phyloP scores from a whole-genome alignment of 2,329 filamentous ascomycete genomes.

The Blastomyces percursus region DNA sequence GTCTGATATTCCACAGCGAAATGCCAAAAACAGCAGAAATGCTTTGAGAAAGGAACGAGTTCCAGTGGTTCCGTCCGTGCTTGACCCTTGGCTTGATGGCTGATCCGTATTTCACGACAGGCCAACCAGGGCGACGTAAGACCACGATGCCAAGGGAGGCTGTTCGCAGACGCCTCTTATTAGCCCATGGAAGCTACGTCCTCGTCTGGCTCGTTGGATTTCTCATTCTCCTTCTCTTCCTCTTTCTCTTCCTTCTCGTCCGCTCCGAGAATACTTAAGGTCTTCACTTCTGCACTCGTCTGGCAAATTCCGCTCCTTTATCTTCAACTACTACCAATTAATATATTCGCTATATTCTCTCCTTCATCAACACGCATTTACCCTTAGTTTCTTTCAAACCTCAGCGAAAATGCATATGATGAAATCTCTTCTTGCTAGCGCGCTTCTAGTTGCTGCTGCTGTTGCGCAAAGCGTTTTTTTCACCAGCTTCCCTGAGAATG shows the following conservation, averaged over 20 bases:
- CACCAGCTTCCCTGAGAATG: constrained; percentile 40
- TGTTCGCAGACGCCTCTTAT: background rate
- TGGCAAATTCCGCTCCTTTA: constrained; percentile 1
- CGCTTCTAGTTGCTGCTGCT: constrained; percentile 35
- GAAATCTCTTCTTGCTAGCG: constrained; percentile 37
- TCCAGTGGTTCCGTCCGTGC: background rate
- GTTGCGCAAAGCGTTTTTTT: constrained; percentile 41
- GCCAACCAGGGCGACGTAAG: background rate
- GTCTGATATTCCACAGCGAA: background rate
- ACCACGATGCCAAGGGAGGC: background rate
- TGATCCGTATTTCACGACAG: background rate
- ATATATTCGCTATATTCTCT: background rate
- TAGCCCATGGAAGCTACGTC: no score
- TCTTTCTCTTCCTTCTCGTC: background rate
- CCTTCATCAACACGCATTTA: background rate
- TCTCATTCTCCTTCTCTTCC: background rate
- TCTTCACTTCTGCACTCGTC: constrained; percentile 3
- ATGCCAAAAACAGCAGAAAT: background rate
- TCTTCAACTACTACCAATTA: background rate
- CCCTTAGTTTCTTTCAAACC: background rate
- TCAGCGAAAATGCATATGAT: constrained; percentile 41
- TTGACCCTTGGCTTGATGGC: background rate
- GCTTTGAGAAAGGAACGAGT: background rate
- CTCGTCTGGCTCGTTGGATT: no score
- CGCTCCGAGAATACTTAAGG: background rate